Conservation (phyloP, 441 rosid species). For the Croton laevigatus region DNA sequence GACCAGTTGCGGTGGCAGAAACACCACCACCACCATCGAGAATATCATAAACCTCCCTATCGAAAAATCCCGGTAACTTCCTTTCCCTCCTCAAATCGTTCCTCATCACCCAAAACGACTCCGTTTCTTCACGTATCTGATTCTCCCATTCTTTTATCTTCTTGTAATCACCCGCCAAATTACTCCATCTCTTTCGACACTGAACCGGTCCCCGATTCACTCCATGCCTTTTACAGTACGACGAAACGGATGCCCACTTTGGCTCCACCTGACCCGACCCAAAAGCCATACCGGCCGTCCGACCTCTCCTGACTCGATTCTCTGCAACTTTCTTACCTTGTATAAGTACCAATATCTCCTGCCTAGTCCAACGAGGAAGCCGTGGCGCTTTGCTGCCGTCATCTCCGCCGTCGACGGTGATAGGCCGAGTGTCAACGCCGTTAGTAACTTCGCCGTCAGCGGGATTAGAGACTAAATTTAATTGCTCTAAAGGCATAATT, state of each 20-base stretch:
- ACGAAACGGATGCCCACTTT: constrained; percentile 91
- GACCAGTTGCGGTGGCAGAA: constrained; percentile 24
- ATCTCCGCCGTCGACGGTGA: constrained; percentile 44
- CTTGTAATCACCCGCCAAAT: constrained; percentile 88
- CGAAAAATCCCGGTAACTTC: constrained; percentile 92
- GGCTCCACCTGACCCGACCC: constrained; percentile 81
- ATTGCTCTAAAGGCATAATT: constrained; percentile 50
- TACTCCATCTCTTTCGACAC: constrained; percentile 98
- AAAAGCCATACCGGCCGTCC: constrained; percentile 59
- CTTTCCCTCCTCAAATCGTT: constrained; percentile 83
- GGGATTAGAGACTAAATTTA: constrained; percentile 38
- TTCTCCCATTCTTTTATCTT: constrained; percentile 95
- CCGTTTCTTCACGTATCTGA: constrained; percentile 57
- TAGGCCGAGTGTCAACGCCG: constrained; percentile 40
- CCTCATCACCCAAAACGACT: constrained; percentile 96
- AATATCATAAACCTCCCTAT: constrained; percentile 85
- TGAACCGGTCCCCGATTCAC: constrained; percentile 96
- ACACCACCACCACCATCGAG: constrained; percentile 52
- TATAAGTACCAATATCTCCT: constrained; percentile 87
- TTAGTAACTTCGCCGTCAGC: constrained; percentile 43
- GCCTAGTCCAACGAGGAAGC: constrained; percentile 97
- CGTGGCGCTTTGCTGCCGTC: constrained; percentile 70
- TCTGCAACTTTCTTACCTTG: constrained; percentile 93
- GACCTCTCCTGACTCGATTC: constrained; percentile 71
- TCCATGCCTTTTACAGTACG: constrained; percentile 85